Conservation (phyloP, 805 yeast species). For the Myxozyma sirexii region DNA sequence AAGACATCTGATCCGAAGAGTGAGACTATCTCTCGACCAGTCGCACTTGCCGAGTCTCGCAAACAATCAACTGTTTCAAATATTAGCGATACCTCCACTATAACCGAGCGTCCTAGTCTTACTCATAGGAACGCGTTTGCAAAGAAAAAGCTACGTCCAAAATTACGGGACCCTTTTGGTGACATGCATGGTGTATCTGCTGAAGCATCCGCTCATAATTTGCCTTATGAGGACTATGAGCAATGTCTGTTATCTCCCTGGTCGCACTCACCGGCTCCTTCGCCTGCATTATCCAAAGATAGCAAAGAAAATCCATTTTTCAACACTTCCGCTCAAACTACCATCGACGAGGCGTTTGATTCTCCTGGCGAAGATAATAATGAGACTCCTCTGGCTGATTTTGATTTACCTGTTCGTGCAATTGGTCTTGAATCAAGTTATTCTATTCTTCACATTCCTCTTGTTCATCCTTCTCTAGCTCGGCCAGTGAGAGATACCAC, state of each 20-base stretch:
- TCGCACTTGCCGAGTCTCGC: background rate
- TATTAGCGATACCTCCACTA: conserved; percentile 5
- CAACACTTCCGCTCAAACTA: conserved; percentile 11
- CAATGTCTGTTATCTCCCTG: conserved; percentile 40
- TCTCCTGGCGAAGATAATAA: conserved; percentile 28
- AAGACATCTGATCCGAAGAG: background rate
- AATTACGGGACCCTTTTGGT: conserved; percentile 28
- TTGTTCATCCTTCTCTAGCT: conserved; percentile 36
- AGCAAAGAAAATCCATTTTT: conserved; percentile 39
- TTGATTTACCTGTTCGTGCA: conserved; percentile 37
- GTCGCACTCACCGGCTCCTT: conserved; percentile 42
- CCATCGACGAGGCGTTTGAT: conserved; percentile 35
- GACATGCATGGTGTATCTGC: background rate
- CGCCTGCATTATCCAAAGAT: conserved; percentile 40
- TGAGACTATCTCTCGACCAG: background rate
- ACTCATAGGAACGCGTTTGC: conserved; percentile 7
- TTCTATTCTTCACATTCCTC: conserved; percentile 41
- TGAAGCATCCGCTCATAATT: background rate
- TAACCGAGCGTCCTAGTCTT: conserved; percentile 10
- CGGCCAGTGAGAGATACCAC: conserved; percentile 8
- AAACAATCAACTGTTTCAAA: conserved; percentile 11
- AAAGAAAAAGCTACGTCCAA: conserved; percentile 2
- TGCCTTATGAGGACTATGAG: conserved; percentile 39
- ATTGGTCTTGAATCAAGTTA: conserved; percentile 41
- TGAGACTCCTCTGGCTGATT: background rate